Base-by-base conservation (phyloP, 2,329 filamentous ascomycete species). In the Penicillium psychrosexuale region DNA sequence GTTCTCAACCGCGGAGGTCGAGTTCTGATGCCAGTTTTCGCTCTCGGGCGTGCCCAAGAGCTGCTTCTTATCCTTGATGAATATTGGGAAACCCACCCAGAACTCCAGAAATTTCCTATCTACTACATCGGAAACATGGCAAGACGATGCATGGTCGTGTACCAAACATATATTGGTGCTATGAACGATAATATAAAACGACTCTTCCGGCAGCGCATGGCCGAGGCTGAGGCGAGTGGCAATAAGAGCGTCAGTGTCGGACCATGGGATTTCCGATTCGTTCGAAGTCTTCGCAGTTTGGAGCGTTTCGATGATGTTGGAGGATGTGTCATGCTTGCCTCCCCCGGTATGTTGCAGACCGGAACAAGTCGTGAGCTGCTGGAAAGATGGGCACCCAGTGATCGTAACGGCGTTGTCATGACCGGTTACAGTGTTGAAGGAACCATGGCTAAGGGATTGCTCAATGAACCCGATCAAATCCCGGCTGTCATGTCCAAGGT, bases 161-260 rank as follows among this genome's bases (percentile, higher is more conserved):
- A 99, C 70, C 94, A 97, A 72, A 99, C 94, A 1, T 99, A 97
- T 67, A 91, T 97, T 46, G 91, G 92, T 46, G 91, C 92, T 52
- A 99, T 99, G 94, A 99, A 99, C 71, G 93, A 97, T 69, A 97
- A 97, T 67, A 97, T 99, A 78, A 97, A 96, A 73, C 85, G 90
- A 11, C 83, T 96, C n/a, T 97, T 97, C 75, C 83, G 89, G 50
- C 91, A 95, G 73, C 86, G 91, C 45, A 95, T 96, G 85, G 91
- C 90, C 4, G 91, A 96, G 71, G 90, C 91, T 9, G 90, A 96
- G 71, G 87, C 88, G 0, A 86, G 85, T 33, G 89, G 90, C 8
- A 89, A 91, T 62, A 92, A 89, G 67, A 92, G 90, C 34, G 68
- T 76, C 42, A 77, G 70, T 51, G 75, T 74, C 19, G 89, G 89